Base-by-base conservation (phyloP, 2,329 filamentous ascomycete species). In the Epichloe scottii region DNA sequence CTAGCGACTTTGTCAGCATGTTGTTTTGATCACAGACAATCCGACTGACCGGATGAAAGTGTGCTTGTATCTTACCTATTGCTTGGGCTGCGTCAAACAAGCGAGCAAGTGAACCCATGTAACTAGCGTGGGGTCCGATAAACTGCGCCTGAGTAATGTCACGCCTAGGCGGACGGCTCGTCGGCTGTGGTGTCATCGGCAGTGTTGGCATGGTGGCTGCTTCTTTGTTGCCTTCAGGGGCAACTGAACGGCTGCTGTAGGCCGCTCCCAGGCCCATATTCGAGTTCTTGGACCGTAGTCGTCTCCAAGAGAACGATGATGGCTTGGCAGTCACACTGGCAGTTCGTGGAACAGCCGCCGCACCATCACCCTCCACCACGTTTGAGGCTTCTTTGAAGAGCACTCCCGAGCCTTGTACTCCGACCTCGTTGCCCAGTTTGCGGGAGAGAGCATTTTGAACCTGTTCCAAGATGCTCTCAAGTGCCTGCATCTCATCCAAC, bases 1-100 rank as follows among this genome's bases (percentile, higher is more conserved):
- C 89, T 95, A 45, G 23, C 11, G 4, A 44, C 35, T 42, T 42
- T 23, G 49, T 54, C 21, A 54, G 52, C 45, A 49, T 26, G 8
- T 33, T 40, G 19, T 10, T 8, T 21, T 12, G 3, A 15, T 10
- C 17, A 37, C 7, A n/a, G 10, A 11, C 17, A 35, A 30, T 30
- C 30, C 30, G 30, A 30, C 30, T n/a, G 30, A 30, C 30, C 7
- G 30, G 10, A 30, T 30, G 30, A 10, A 11, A 30, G 30, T 3
- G 30, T 30, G 8, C 8, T 30, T 8, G 30, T 30, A 3, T 30
- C 35, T 23, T 77, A 96, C 93, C 93, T 63, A 98, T 75, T 52
- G 90, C 80, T 71, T 97, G 93, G 50, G 84, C 91, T 57, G 90
- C 89, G 71, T 97, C 93, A 66, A 95, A 98, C 57, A 98, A 71